Evolutionary conservation across 2,329 filamentous ascomycete genomes (phyloP), one percentile per base, ranked within the genome.

Genomic region (Aspergillus pseudonomiae): DNA sequence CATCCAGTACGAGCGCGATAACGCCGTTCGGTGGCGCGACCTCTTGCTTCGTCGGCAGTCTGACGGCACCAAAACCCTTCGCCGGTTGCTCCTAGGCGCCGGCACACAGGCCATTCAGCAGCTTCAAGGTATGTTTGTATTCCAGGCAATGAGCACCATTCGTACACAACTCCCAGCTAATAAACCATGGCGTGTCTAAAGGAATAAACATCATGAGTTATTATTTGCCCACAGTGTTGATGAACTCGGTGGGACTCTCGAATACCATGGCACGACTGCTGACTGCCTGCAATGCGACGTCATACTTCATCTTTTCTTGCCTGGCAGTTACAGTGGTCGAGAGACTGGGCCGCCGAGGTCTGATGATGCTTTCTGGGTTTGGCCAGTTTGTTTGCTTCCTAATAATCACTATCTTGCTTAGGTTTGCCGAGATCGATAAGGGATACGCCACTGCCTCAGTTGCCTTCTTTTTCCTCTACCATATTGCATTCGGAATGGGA

Each of bases 41-140:
- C 46, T 50, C 46, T 3, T 39, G 14, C 36, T 39, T 14, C 14
- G 26, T 12, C 6, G 26, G 2, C 12, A 50, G 14, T 16, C 46
- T 5, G 26, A 66, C 30, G 73, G 75, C 21, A 85, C 83, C 1
- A 79, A 79, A 48, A 85, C 82, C 0, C 75, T 86, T 14, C 79
- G 84, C 11, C 77, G 85, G 16, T 58, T 86, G 1, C 57, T 86
- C 3, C 79, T 87, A 0, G 84, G 84, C 6, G 82, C 81, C 69
- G 85, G 86, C 0, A 84, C 85, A 0, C 84, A 85, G 56, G 78
- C 79, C 3, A 83, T 85, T 77, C 82, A 85, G 54, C 83, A 85
- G 63, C 70, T 84, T 4, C 74, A 76, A 50, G 80, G 80, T 12
- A 74, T 71, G 34, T 16, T 36, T 36, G 5, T 36, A 16, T 16